These are phyloP conservation scores for Penicillium sp. DNA, from an alignment of 2,329 filamentous ascomycete species.

Conservation along the genomic window DNA sequence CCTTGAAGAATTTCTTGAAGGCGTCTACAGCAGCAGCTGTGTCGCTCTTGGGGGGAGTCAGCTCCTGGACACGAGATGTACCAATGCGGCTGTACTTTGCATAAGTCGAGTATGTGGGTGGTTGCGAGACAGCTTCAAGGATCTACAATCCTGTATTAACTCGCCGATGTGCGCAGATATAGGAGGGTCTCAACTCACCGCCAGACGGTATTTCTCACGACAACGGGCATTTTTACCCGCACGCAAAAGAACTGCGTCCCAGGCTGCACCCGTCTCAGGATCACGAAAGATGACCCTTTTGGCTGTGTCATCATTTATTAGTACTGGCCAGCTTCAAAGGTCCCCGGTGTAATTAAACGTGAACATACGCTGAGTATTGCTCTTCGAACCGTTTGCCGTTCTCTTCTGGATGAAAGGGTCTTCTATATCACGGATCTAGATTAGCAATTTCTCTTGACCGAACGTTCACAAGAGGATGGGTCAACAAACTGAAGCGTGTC, in stretches of 20 bases:
- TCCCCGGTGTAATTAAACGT: background rate
- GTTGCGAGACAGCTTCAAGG: conserved; percentile 65
- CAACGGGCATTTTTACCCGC: conserved; percentile 50
- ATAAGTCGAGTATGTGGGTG: conserved; percentile 64
- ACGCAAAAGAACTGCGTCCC: conserved; percentile 65
- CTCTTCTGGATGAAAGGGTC: conserved; percentile 4
- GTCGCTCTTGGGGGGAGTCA: conserved; percentile 38
- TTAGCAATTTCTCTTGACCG: background rate
- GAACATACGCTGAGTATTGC: background rate
- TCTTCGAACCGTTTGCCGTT: background rate
- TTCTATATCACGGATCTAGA: background rate
- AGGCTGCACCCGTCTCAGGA: conserved; percentile 59
- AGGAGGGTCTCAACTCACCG: conserved; percentile 52
- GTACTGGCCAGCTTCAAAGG: background rate
- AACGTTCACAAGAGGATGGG: background rate
- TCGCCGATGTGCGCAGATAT: conserved; percentile 9
- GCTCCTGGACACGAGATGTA: conserved; percentile 35
- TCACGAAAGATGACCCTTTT: conserved; percentile 70
- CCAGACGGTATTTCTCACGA: conserved; percentile 63
- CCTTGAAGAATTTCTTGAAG: conserved; percentile 62
- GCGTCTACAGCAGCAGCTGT: conserved; percentile 49
- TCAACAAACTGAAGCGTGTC: background rate
- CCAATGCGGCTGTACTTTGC: conserved; percentile 50
- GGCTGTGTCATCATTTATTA: conserved; percentile 43
- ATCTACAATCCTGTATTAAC: conserved; percentile 53